A percentile compares a stretch with the other conserved stretches of the same genome.
Evolutionary conservation across 2,329 filamentous ascomycete genomes (phyloP).

Genomic region (Ceratocystis variospora): DNA sequence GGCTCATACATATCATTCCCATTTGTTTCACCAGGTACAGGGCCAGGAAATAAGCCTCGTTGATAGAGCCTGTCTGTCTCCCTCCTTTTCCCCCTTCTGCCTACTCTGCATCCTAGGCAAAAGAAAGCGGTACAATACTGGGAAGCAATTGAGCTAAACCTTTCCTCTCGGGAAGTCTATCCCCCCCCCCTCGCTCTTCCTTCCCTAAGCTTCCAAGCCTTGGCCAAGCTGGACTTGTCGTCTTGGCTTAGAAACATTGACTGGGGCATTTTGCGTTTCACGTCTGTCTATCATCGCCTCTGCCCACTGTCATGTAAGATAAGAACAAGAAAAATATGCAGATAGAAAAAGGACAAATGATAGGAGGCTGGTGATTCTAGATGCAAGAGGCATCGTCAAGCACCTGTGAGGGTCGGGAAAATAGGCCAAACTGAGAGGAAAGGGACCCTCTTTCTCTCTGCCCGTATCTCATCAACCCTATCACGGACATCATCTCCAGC

Average conservation of each 20-base stretch:
- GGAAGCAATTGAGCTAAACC: no score
- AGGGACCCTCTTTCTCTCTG: neutral
- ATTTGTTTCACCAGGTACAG: neutral
- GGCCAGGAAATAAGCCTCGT: neutral
- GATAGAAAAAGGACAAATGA: neutral
- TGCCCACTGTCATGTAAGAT: neutral
- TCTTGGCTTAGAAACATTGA: conserved; percentile 1
- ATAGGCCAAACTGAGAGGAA: no score
- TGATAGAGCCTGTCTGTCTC: neutral
- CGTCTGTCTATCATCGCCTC: neutral
- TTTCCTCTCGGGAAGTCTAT: no score
- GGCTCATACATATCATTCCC: neutral
- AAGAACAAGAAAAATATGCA: neutral
- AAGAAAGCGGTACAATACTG: no score
- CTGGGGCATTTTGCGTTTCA: neutral
- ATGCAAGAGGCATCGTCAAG: no score
- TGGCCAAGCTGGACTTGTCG: neutral
- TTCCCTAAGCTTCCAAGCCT: neutral
- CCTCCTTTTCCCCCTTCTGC: neutral
- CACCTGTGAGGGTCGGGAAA: no score
- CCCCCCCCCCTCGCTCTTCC: no score
- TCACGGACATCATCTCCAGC: no score
- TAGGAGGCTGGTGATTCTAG: no score
- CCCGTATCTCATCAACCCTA: neutral
- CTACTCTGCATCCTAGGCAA: neutral